These are phyloP conservation scores for Citrus cavaleriei DNA, from an alignment of 345 rosid species.

Conservation along the genomic window DNA sequence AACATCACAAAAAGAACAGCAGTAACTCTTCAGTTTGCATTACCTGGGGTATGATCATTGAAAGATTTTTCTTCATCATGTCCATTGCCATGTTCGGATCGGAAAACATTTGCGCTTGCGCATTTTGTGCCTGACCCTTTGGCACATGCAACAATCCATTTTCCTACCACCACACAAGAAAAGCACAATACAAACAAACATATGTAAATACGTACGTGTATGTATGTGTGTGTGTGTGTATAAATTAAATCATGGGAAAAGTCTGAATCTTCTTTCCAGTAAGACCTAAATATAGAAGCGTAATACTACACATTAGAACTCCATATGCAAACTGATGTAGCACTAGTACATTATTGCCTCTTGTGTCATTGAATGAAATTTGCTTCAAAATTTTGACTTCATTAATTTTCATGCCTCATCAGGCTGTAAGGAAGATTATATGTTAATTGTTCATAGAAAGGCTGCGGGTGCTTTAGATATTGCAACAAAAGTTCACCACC, in stretches of 20 bases:
- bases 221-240: not conserved
- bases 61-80: constrained; percentile 99
- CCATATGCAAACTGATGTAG: not conserved
- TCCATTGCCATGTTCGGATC: constrained; percentile 99
- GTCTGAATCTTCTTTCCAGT: not conserved
- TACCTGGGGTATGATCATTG: constrained; percentile 99
- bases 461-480: not conserved
- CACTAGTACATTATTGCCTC: not conserved
- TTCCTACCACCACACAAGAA: constrained; percentile 49
- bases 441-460: not conserved
- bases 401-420: not conserved
- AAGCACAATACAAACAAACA: not conserved
- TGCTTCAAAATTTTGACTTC: not conserved
- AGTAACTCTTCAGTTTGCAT: not conserved
- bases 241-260: not conserved
- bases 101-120: constrained; percentile 99
- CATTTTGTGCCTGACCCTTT: constrained; percentile 69
- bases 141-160: constrained; percentile 89
- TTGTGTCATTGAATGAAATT: not conserved
- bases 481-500: not conserved
- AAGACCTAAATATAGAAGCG: not conserved
- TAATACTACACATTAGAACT: not conserved
- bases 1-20: not conserved
- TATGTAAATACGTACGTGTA: too few relatives aligned
- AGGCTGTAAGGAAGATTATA: not conserved